A percentile compares a stretch with the other conserved stretches of the same genome.
Evolutionary conservation across 2,329 filamentous ascomycete species (phyloP).

Genomic region (Claviceps pazoutovae): DNA sequence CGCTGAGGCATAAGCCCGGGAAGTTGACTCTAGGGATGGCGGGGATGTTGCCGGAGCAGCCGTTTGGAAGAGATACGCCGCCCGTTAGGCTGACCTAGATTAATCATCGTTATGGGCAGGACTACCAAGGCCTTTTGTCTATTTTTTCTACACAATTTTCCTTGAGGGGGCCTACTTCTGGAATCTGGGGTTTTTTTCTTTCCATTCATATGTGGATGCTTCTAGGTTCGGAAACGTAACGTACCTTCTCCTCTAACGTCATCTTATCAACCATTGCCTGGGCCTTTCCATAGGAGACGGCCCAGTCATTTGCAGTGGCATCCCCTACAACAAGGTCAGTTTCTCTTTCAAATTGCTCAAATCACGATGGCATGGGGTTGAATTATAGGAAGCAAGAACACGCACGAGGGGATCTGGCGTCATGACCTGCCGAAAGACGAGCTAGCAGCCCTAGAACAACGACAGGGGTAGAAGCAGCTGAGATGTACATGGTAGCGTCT

Average conservation of each 20-base stretch:
- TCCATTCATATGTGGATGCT: not conserved
- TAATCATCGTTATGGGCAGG: too few relatives aligned
- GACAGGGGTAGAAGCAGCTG: not conserved
- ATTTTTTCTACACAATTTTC: too few relatives aligned
- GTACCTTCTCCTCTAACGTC: slow-evolving; percentile 57
- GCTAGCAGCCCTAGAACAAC: not conserved
- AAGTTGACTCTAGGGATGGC: slow-evolving; percentile 25
- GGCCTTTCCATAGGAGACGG: slow-evolving; percentile 53
- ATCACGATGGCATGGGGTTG: too few relatives aligned
- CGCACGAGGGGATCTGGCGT: not conserved
- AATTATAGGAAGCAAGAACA: not conserved
- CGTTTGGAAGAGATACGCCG: slow-evolving; percentile 40
- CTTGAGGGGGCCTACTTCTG: too few relatives aligned
- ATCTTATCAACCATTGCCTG: slow-evolving; percentile 54
- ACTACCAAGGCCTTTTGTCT: too few relatives aligned
- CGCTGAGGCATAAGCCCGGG: slow-evolving; percentile 29
- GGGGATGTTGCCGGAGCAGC: slow-evolving; percentile 33
- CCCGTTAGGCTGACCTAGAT: slow-evolving; percentile 52
- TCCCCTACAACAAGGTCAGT: not conserved
- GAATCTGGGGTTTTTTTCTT: not conserved
- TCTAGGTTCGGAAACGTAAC: not conserved
- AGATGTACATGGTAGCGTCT: not conserved
- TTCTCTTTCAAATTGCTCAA: not conserved
- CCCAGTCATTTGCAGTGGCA: slow-evolving; percentile 38
- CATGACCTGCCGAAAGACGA: not conserved